Evolutionary conservation across 352 stramenopile species (phyloP).

Genomic region (Thalassiosira mediterranea): DNA sequence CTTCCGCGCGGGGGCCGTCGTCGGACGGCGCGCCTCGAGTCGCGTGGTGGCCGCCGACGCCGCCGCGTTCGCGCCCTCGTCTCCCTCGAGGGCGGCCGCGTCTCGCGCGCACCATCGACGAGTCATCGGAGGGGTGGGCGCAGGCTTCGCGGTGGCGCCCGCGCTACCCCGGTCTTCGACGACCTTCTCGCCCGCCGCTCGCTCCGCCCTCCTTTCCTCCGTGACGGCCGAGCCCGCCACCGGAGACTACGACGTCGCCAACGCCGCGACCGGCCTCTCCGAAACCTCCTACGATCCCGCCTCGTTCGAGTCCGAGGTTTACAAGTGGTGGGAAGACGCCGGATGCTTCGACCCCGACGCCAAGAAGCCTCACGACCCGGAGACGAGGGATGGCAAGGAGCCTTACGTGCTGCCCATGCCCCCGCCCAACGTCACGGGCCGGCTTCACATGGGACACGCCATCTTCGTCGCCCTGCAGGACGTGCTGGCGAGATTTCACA

Average conservation of each 20-base stretch:
- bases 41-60: no score
- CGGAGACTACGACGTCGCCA: conserved; percentile 66
- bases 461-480: conserved; percentile 98
- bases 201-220: no score
- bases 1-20: no score
- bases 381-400: conserved; percentile 36
- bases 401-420: conserved; percentile 88
- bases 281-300: conserved; percentile 82
- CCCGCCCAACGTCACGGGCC: conserved; percentile 90
- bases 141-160: no score
- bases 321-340: conserved; percentile 86
- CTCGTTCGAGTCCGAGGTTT: conserved; percentile 85
- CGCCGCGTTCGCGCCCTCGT: no score
- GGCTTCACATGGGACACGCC: conserved; percentile 97
- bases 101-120: no score
- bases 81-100: no score
- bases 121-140: no score
- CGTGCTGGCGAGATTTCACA: conserved; percentile 95
- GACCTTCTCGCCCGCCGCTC: no score
- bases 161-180: no score
- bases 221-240: no score
- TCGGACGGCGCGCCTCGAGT: no score
- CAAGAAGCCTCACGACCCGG: conserved; percentile 51
- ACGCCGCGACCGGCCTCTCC: conserved; percentile 50
- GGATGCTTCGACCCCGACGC: conserved; percentile 86